A percentile compares a stretch with the other conserved stretches of the same genome.
phyloP scores from a whole-genome alignment of 208 protist genomes.

The Trypanosoma caninum region DNA sequence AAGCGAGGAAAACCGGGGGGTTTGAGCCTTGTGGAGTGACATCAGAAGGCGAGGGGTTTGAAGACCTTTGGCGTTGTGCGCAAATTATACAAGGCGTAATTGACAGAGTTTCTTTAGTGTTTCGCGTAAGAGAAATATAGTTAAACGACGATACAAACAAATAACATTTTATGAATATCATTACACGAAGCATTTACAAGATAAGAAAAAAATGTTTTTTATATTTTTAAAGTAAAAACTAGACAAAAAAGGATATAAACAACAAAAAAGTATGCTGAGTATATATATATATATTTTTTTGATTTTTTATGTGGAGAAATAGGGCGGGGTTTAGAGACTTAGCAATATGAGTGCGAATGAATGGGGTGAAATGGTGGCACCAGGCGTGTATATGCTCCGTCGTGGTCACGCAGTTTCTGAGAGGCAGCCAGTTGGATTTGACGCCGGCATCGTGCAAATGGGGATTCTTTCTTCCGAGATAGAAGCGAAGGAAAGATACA shows the following conservation, averaged over 20 bases:
- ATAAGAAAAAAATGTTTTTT: constrained; percentile 14
- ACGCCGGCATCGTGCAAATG: constrained; percentile 31
- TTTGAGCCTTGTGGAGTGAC: background rate
- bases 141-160: background rate
- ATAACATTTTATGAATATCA: background rate
- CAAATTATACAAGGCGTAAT: constrained; percentile 1
- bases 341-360: constrained; percentile 5
- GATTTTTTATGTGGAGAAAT: constrained; percentile 5
- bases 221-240: background rate
- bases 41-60: background rate
- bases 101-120: constrained; percentile 6
- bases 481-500: constrained; percentile 40
- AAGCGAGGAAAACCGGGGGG: background rate
- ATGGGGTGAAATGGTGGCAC: constrained; percentile 76
- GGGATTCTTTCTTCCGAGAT: constrained; percentile 64
- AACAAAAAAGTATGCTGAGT: no score
- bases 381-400: constrained; percentile 86
- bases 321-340: constrained; percentile 19
- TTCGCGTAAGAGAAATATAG: constrained; percentile 1
- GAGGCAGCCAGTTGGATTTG: constrained; percentile 4
- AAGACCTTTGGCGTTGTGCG: background rate
- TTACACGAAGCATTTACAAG: background rate
- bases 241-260: no score
- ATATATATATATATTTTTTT: constrained; percentile 4
- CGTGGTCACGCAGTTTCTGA: constrained; percentile 18